These are phyloP conservation scores for Ambrosia artemisiifolia DNA, from an alignment of 129 eudicot species.

Conservation along the genomic window DNA sequence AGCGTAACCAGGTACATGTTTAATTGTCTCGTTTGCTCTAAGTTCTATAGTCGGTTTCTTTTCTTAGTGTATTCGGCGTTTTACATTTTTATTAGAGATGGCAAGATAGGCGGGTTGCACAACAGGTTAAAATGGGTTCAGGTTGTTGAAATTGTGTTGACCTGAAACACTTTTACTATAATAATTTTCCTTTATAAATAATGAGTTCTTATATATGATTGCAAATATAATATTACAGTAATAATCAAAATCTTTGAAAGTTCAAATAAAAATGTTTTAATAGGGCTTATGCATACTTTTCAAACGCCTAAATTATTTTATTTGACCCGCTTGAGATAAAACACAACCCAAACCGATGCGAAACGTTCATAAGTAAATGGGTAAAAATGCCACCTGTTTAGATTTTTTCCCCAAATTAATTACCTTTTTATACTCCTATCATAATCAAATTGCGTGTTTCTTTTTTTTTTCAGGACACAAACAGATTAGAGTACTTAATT, in stretches of 20 bases:
- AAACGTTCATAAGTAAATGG: background rate
- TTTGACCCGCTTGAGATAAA: background rate
- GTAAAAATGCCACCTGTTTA: background rate
- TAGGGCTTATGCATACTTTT: background rate
- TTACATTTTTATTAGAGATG: background rate
- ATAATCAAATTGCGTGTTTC: background rate
- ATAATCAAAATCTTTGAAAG: background rate
- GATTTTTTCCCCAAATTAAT: background rate
- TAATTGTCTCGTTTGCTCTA: background rate
- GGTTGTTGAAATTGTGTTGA: background rate
- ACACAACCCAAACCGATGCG: background rate
- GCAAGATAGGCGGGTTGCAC: background rate
- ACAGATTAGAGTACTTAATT: constrained; percentile 79
- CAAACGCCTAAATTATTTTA: background rate
- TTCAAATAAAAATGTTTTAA: background rate
- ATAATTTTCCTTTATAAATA: background rate
- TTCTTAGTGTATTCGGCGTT: constrained; percentile 1
- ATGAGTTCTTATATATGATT: background rate
- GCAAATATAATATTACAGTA: background rate
- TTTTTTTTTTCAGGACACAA: constrained; percentile 62
- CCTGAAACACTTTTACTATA: background rate
- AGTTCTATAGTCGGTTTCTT: background rate
- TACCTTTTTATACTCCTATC: background rate
- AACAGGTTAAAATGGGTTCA: background rate
- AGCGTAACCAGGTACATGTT: constrained; percentile 81